Conservation (phyloP, 345 rosid species). For the Gynandropsis gynandra region DNA sequence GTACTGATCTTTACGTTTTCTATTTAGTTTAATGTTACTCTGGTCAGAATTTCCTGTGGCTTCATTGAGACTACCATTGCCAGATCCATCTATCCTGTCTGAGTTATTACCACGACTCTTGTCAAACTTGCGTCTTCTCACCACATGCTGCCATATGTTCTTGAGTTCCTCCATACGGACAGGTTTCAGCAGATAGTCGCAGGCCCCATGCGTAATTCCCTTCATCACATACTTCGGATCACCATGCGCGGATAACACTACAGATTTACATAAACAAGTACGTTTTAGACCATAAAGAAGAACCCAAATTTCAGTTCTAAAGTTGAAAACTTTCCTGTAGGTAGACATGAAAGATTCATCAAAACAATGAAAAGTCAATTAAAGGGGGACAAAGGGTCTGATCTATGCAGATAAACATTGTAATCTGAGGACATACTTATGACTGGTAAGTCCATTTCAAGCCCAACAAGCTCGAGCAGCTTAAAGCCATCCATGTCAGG, state of each 20-base stretch:
- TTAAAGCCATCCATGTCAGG: slow-evolving; percentile 86
- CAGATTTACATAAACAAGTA: slow-evolving; percentile 8
- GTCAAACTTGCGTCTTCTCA: slow-evolving; percentile 50
- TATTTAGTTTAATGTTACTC: slow-evolving; percentile 40
- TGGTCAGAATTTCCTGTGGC: slow-evolving; percentile 41
- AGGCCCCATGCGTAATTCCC: slow-evolving; percentile 91
- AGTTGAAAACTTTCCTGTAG: neutral
- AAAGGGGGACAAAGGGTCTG: too few species aligned
- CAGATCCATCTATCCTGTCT: slow-evolving; percentile 35
- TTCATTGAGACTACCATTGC: slow-evolving; percentile 33
- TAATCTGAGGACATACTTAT: slow-evolving; percentile 51
- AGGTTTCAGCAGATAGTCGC: slow-evolving; percentile 87
- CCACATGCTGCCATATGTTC: slow-evolving; percentile 95
- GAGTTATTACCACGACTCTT: slow-evolving; percentile 31
- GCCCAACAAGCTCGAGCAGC: slow-evolving; percentile 75
- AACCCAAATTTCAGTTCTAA: neutral
- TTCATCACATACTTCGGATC: slow-evolving; percentile 83
- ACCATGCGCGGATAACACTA: slow-evolving; percentile 85
- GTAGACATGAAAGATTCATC: neutral
- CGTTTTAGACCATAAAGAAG: neutral
- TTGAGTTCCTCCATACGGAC: slow-evolving; percentile 81
- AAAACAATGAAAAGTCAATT: neutral
- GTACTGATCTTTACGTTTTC: slow-evolving; percentile 65
- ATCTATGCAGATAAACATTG: too few species aligned
- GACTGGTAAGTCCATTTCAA: slow-evolving; percentile 80